phyloP scores from a whole-genome alignment of 495 filamentous ascomycete genomes.

The Aeminium ludgeri region DNA sequence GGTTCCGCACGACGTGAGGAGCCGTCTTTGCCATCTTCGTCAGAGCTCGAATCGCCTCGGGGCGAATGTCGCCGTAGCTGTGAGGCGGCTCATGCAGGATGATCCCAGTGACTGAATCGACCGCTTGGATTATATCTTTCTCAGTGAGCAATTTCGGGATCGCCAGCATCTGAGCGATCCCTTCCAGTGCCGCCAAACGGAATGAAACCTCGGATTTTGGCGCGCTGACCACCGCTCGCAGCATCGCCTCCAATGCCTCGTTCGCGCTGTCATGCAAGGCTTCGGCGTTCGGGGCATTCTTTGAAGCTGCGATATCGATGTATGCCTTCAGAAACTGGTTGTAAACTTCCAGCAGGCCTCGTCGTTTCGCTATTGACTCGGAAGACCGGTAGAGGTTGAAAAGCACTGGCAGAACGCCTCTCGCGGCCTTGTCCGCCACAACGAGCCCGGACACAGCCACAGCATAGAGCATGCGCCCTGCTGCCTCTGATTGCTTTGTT shows the following conservation, averaged over 20 bases:
- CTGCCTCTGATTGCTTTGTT: slow-evolving; percentile 56
- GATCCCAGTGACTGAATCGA: slow-evolving; percentile 50
- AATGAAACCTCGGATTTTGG: slow-evolving; percentile 51
- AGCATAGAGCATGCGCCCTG: slow-evolving; percentile 43
- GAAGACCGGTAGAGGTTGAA: slow-evolving; percentile 47
- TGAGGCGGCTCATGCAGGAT: slow-evolving; percentile 41
- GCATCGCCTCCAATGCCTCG: slow-evolving; percentile 8
- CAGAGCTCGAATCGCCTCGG: slow-evolving; percentile 46
- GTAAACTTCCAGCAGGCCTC: slow-evolving; percentile 49
- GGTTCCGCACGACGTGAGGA: slow-evolving; percentile 49
- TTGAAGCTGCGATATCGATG: slow-evolving; percentile 24
- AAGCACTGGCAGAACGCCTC: slow-evolving; percentile 40
- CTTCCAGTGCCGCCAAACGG: slow-evolving; percentile 41
- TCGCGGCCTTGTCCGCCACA: slow-evolving; percentile 38
- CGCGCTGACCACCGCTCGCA: slow-evolving; percentile 33
- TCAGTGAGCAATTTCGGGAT: slow-evolving; percentile 43
- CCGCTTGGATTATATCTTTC: slow-evolving; percentile 43
- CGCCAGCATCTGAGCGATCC: slow-evolving; percentile 39
- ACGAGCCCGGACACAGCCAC: slow-evolving; percentile 37
- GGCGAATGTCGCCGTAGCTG: slow-evolving; percentile 41
- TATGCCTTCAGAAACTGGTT: slow-evolving; percentile 41
- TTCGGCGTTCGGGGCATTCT: background rate
- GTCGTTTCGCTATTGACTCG: slow-evolving; percentile 47
- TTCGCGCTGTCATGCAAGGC: slow-evolving; percentile 1
- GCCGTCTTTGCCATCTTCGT: slow-evolving; percentile 49